These are phyloP conservation scores for Rhazya stricta DNA, from an alignment of 257 asterid genomes.

Conservation along the genomic window DNA sequence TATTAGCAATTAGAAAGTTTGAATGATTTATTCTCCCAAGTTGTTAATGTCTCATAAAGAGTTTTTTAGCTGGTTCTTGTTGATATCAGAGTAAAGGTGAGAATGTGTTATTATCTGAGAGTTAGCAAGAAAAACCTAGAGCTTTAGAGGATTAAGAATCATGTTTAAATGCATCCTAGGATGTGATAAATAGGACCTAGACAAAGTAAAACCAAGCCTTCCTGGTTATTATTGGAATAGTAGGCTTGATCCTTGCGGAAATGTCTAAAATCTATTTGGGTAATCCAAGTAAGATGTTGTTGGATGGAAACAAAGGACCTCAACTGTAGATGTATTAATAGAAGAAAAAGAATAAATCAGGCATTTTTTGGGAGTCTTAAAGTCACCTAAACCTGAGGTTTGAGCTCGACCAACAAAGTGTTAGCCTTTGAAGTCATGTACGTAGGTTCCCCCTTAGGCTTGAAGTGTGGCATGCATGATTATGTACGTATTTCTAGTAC, in stretches of 20 bases:
- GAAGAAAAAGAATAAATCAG: not conserved
- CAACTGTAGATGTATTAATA: not conserved
- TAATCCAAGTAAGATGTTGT: not conserved
- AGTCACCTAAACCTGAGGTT: not conserved
- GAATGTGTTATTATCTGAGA: not conserved
- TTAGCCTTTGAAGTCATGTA: not conserved
- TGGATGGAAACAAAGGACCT: too few species aligned
- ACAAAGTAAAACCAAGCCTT: not conserved
- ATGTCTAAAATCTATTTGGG: not conserved
- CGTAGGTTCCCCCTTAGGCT: not conserved
- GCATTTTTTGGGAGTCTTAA: not conserved
- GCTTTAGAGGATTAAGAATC: not conserved
- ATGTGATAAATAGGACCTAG: not conserved
- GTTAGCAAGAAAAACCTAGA: not conserved
- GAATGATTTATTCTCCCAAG: not conserved
- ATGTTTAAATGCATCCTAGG: not conserved
- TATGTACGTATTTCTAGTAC: not conserved
- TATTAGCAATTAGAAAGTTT: not conserved
- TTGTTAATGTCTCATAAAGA: not conserved
- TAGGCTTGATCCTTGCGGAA: not conserved
- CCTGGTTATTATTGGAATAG: not conserved
- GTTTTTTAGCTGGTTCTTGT: slow-evolving; percentile 1
- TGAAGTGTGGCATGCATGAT: not conserved
- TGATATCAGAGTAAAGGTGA: not conserved
- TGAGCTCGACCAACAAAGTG: not conserved